Percentiles rank a stretch among this genome's conserved stretches.
Evolutionary conservation across 2,329 filamentous ascomycete species (phyloP).

Genomic region (Rasamsonia emersonii): DNA sequence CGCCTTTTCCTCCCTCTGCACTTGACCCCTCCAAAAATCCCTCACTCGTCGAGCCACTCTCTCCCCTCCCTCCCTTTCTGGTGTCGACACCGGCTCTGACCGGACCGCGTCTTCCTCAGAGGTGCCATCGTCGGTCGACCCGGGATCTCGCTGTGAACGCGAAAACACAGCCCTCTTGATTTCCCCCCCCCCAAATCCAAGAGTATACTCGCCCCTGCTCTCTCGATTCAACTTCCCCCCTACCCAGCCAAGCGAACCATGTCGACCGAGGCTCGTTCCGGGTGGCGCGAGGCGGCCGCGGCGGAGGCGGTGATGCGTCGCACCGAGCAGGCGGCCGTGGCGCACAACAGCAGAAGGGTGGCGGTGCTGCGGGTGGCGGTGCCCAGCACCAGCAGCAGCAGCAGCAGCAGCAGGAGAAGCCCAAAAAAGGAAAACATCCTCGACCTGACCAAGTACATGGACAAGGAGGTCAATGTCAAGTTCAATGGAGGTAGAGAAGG

Average conservation of each 20-base stretch:
- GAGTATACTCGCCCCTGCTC: too few species aligned
- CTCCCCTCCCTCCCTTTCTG: background rate
- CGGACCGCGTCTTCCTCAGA: too few species aligned
- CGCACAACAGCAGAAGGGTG: conserved; percentile 36
- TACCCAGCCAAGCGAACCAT: conserved; percentile 16
- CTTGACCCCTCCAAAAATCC: background rate
- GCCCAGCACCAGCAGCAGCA: conserved; percentile 35
- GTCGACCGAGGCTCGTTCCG: conserved; percentile 46
- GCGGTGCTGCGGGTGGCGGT: conserved; percentile 41
- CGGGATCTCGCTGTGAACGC: too few species aligned
- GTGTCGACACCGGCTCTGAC: background rate
- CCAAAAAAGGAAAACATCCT: conserved; percentile 98
- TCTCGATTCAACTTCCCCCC: background rate
- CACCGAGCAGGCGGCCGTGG: conserved; percentile 39
- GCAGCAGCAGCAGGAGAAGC: conserved; percentile 56
- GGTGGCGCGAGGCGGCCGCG: conserved; percentile 28
- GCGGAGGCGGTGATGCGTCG: conserved; percentile 27
- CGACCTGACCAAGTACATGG: conserved; percentile 91
- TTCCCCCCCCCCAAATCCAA: too few species aligned
- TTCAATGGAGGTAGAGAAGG: conserved; percentile 92
- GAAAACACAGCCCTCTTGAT: too few species aligned
- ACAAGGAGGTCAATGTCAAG: conserved; percentile 91
- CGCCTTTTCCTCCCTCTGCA: background rate
- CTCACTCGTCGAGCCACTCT: background rate
- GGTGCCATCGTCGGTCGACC: too few species aligned